Percentiles rank a stretch among this genome's conserved stretches.
Evolutionary conservation across 2,329 filamentous ascomycete genomes (phyloP).

Genomic region (Fusarium marasasianum): DNA sequence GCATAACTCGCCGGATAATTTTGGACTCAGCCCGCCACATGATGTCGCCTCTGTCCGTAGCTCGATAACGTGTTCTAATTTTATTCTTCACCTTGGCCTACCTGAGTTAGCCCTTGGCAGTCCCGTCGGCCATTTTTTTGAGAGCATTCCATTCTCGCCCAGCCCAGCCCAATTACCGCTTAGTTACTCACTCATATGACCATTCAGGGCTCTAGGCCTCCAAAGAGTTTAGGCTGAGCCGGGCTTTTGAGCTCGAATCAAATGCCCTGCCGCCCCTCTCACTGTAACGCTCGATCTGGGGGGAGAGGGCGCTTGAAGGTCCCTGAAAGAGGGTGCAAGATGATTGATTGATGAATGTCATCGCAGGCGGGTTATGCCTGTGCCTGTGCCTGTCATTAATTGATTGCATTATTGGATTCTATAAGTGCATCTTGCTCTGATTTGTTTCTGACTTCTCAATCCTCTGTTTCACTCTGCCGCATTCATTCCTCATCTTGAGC

Average conservation of each 20-base stretch:
- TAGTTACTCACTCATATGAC: not conserved
- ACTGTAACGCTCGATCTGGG: constrained; percentile 23
- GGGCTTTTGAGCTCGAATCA: constrained; percentile 22
- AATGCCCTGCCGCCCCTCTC: constrained; percentile 26
- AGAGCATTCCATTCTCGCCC: not conserved
- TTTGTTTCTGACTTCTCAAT: constrained; percentile 13
- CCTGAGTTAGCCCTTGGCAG: constrained; percentile 25
- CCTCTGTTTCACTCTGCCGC: constrained; percentile 29
- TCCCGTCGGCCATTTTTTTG: not conserved
- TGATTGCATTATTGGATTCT: not conserved
- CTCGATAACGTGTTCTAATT: constrained; percentile 32
- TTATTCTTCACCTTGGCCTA: constrained; percentile 26
- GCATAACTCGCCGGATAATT: not conserved
- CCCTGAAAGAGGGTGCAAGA: not conserved
- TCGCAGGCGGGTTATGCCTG: not conserved
- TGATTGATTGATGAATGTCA: not conserved
- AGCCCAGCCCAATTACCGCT: not conserved
- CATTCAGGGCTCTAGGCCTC: not conserved
- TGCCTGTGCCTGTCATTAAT: not conserved
- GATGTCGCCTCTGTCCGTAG: not conserved
- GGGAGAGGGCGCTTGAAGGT: constrained; percentile 3
- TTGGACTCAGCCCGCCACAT: constrained; percentile 5
- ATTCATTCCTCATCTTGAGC: not conserved
- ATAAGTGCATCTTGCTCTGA: not conserved
- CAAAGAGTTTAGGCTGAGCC: not conserved